Evolutionary conservation across 495 filamentous ascomycete species (phyloP), one percentile per base, ranked within the genome.

Genomic region (Aspergillus campestris): DNA sequence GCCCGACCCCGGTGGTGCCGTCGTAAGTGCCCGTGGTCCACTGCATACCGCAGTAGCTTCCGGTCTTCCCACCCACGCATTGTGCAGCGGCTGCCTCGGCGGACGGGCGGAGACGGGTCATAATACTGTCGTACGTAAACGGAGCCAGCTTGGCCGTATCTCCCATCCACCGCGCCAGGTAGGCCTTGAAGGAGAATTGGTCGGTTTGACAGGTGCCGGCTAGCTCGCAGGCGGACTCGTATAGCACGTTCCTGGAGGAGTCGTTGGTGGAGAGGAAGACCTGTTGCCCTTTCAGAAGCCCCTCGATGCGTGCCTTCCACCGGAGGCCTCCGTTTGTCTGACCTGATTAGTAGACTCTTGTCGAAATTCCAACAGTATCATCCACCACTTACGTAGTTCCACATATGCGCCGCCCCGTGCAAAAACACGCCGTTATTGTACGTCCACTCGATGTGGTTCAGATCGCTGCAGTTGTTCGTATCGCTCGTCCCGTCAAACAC

Each of bases 401-500:
- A 69, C 66, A 69, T 69, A 9, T 50, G 58, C 1, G 66, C 66
- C 8, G 66, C 66, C 1, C 66, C 66, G 6, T 65, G 48, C n/a
- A 69, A 48, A 38, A 51, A 69, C 0, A 67, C 59, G 1, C 64
- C 66, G 3, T 53, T 47, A 38, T 67, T 67, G 28, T 69, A 69
- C 12, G 60, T 67, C 64, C 64, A 69, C 47, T 67, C 57, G n/a
- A 65, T 61, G 6, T 51, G 40, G 42, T 69, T 62, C 32, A 59
- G 56, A 0, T 58, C 40, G 2, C 53, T 56, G 44, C 66, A 69
- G 33, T 80, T 77, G 0, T 49, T 45, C 14, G 65, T 64, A 43
- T 71, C 72, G 39, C 80, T 74, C 1, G 75, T 71, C 5, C 85
- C 86, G 46, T 89, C 83, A 42, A 60, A 86, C 41, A 89, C 74